Base-by-base conservation (phyloP, 352 stramenopile species). In the Phytopythium helicoides region DNA sequence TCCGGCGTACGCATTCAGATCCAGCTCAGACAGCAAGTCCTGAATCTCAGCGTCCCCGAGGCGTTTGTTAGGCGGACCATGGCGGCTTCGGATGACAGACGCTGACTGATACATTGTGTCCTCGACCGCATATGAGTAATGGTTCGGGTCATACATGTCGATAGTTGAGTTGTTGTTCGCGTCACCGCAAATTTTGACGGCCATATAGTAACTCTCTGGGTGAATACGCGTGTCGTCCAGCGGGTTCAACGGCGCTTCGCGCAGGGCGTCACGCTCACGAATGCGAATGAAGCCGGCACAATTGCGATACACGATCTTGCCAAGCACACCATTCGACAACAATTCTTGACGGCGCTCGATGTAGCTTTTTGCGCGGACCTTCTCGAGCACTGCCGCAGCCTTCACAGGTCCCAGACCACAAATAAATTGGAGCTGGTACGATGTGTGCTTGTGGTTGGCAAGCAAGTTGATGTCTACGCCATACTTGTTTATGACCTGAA, bases 121-220 rank as follows among this genome's bases (percentile, higher is more conserved):
- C 78, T 96, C 86, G 7, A 96, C 86, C 3, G 83, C 84, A 41
- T 94, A 94, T 10, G 86, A 94, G 58, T 96, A 96, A 51, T 96
- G 84, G 41, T 93, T 92, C 31, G 86, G 86, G 33, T 96, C 86
- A 45, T 94, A 96, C 81, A 96, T 91, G 60, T 96, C 86, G 41
- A 96, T 94, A 3, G 84, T 94, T 31, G 84, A 93, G 58, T 96
- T 94, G 66, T 94, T 94, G 66, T 94, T 96, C 8, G 86, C 86
- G 55, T 96, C 84, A 47, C 86, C 86, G 55, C 86, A 96, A 62
- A 96, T 96, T 48, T 94, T 94, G 18, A 96, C 86, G 11, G 86
- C 86, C 86, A 96, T 96, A 59, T 93, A 96, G 59, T 96, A 96
- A 36, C 86, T 96, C 57, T 96, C 86, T 3, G 86, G 86, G 44